Evolutionary conservation across 148 eudicot genomes (phyloP), one percentile per base, ranked within the genome.

Genomic region (Amaranthus cruentus): DNA sequence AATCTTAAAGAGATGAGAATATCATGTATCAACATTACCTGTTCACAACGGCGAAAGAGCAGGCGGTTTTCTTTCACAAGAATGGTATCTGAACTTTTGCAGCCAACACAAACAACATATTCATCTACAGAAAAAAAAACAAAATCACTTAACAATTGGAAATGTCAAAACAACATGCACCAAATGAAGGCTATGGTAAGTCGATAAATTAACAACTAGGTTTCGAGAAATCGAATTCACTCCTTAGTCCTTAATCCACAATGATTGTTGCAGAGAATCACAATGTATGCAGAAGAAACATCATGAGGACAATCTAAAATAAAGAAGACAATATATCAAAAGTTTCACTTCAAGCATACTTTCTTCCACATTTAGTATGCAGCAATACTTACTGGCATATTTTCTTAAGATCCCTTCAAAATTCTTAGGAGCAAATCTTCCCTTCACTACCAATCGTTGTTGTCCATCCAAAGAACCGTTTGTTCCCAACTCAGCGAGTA

Each of bases 391-490:
- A 94, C 98, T 91, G 76, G 86, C 83, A 78, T 94, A 94, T 76
- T 96, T 85, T 66, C 98, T 79, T 68, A 94, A 71, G 71, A 94
- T 91, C 56, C 97, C 91, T 76, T 92, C 96, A 78, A 92, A 90
- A 81, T 90, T 90, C 83, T 92, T 92, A 4, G 96, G 97, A 52
- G 96, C 93, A 88, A 92, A 92, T 77, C 96, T 88, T 59, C 96
- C 96, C 74, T 92, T 92, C 6, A 92, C 81, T 12, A 90, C 96
- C 79, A 92, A 81, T 59, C 93, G 79, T 61, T 92, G 96, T 69
- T 90, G 97, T 66, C 97, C 98, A 83, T 94, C 98, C 75, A 94
- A 83, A 58, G 98, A 94, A 42, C 98, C 98, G 80, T 88, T 94
- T 60, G 98, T 94, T 69, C 96, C 96, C 96, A 94, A 79, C 78